Evolutionary conservation across 2,329 filamentous ascomycete genomes (phyloP).

Genomic region (Arachnomyces sp.): DNA sequence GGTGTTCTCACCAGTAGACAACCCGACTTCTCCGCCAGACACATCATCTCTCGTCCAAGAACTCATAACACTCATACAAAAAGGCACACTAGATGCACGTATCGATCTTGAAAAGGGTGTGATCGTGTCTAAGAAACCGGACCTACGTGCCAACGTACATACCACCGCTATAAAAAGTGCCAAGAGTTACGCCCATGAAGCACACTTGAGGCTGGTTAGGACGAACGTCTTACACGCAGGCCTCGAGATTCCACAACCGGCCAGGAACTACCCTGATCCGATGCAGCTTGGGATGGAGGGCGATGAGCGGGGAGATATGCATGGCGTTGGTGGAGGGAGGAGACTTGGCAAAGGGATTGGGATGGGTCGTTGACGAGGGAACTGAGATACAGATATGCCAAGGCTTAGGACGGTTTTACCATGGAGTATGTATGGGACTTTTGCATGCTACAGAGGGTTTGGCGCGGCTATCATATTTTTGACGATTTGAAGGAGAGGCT

Average conservation of each 20-base stretch:
- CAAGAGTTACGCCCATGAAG: conserved; percentile 62
- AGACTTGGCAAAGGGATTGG: too few relatives aligned
- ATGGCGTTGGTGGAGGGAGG: too few relatives aligned
- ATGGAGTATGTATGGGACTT: too few relatives aligned
- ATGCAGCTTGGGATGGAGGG: too few relatives aligned
- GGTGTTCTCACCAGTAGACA: conserved; percentile 60
- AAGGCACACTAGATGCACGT: conserved; percentile 62
- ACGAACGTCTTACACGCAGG: conserved; percentile 69
- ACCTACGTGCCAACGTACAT: conserved; percentile 63
- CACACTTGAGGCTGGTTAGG: conserved; percentile 66
- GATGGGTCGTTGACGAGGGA: too few relatives aligned
- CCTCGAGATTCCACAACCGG: conserved; percentile 53
- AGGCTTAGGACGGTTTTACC: too few relatives aligned
- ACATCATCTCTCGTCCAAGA: conserved; percentile 46
- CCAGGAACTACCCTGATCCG: too few relatives aligned
- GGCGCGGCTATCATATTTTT: too few relatives aligned
- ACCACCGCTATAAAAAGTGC: conserved; percentile 58
- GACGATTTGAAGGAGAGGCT: too few relatives aligned
- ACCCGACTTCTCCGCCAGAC: conserved; percentile 47
- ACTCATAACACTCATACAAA: conserved; percentile 67
- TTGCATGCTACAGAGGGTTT: too few relatives aligned
- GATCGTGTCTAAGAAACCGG: conserved; percentile 60
- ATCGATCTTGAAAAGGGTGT: conserved; percentile 79
- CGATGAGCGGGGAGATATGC: too few relatives aligned
- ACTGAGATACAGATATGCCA: too few relatives aligned